Evolutionary conservation across 768 basidiomycete species (phyloP).

Genomic region (Daedalea quercina): DNA sequence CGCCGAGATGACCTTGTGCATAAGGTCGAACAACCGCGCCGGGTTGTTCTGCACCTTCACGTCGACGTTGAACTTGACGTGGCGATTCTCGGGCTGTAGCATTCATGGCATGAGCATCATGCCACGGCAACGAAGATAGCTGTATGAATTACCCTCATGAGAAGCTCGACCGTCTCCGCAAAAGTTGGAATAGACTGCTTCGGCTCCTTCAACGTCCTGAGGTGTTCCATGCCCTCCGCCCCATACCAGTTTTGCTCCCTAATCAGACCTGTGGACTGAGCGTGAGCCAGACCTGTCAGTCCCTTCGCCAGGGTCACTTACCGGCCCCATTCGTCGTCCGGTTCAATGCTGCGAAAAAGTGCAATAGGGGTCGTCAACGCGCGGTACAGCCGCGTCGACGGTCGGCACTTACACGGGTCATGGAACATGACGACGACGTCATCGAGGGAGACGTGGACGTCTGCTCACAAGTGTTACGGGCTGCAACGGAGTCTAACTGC

Average conservation of each 20-base stretch:
- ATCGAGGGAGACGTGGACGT: slow-evolving; percentile 90
- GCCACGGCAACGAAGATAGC: neutral
- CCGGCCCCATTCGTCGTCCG: slow-evolving; percentile 79
- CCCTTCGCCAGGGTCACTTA: slow-evolving; percentile 15
- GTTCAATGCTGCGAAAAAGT: slow-evolving; percentile 39
- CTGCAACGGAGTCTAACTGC: slow-evolving; percentile 26
- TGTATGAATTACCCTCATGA: slow-evolving; percentile 55
- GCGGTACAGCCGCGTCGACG: neutral
- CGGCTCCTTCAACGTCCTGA: slow-evolving; percentile 74
- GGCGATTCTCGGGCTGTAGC: slow-evolving; percentile 61
- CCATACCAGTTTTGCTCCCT: slow-evolving; percentile 43
- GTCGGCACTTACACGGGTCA: slow-evolving; percentile 58
- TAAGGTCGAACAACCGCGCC: slow-evolving; percentile 71
- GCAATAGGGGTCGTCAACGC: neutral
- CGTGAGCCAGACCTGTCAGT: neutral
- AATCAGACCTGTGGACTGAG: slow-evolving; percentile 42
- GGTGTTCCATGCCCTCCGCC: slow-evolving; percentile 56
- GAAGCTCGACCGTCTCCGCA: slow-evolving; percentile 66
- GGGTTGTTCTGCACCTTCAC: slow-evolving; percentile 94
- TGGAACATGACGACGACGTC: slow-evolving; percentile 93
- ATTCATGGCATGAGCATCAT: neutral
- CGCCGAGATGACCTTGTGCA: slow-evolving; percentile 59
- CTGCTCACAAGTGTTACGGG: slow-evolving; percentile 54
- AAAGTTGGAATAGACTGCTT: slow-evolving; percentile 91
- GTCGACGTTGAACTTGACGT: slow-evolving; percentile 81